Percentiles rank a stretch among this genome's conserved stretches.
These are phyloP conservation scores for Clavispora carvajalis DNA, from an alignment of 805 yeast species.

Conservation along the genomic window DNA sequence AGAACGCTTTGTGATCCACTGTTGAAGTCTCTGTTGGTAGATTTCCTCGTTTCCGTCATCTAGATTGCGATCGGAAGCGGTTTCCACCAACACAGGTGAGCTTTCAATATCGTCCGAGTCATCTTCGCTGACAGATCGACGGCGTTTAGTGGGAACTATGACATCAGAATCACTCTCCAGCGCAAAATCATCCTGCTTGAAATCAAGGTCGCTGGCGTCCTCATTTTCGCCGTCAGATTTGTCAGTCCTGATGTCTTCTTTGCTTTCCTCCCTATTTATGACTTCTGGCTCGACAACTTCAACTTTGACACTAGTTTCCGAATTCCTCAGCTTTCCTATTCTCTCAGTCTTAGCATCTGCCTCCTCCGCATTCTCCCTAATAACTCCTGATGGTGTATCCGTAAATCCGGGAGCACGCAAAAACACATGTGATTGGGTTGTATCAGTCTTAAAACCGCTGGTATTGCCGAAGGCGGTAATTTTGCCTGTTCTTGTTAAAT, in stretches of 20 bases:
- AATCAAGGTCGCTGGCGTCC: background rate
- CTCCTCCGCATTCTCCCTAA: background rate
- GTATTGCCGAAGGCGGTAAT: conserved; percentile 87
- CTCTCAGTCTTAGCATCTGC: no score
- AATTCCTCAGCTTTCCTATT: no score
- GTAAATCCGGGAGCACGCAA: conserved; percentile 49
- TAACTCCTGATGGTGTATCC: background rate
- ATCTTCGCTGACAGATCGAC: background rate
- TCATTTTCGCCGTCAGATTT: background rate
- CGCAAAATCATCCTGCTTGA: background rate
- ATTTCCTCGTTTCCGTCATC: conserved; percentile 80
- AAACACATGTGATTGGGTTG: conserved; percentile 34
- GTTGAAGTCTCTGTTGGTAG: conserved; percentile 54
- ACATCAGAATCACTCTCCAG: background rate
- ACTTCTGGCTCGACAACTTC: conserved; percentile 6
- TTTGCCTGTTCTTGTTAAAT: conserved; percentile 80
- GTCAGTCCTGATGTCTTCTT: background rate
- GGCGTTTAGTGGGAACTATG: background rate
- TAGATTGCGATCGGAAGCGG: conserved; percentile 26
- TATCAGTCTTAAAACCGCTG: conserved; percentile 41
- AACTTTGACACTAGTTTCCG: conserved; percentile 8
- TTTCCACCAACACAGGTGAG: background rate
- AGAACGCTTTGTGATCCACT: conserved; percentile 57
- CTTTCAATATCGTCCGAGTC: no score
- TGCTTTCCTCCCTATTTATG: background rate